Conservation (phyloP, 1,284 basidiomycete species). For the Marasmius oreades region DNA sequence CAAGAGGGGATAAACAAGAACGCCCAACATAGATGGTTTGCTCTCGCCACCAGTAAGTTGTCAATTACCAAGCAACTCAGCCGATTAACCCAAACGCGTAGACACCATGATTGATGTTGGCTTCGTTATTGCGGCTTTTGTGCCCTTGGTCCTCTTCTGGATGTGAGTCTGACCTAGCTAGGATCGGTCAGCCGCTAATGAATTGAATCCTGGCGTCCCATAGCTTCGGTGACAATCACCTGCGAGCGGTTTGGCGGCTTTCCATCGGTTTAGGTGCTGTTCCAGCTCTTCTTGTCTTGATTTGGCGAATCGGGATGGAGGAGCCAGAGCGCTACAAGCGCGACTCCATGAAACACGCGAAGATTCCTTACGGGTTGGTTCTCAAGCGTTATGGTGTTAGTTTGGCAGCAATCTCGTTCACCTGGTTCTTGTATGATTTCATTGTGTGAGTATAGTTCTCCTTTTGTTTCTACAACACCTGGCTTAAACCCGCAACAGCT, state of each 20-base stretch:
- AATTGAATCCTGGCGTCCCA: constrained; percentile 4
- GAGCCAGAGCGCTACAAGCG: constrained; percentile 73
- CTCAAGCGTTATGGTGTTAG: constrained; percentile 78
- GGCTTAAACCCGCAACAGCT: constrained; percentile 32
- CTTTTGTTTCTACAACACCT: constrained; percentile 5
- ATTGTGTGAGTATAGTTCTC: constrained; percentile 51
- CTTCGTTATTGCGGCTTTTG: constrained; percentile 81
- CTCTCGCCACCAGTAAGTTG: constrained; percentile 74
- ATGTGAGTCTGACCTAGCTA: constrained; percentile 49
- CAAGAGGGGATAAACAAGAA: constrained; percentile 73
- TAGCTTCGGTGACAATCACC: constrained; percentile 76
- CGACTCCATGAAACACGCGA: constrained; percentile 72
- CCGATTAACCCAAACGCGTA: constrained; percentile 23
- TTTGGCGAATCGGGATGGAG: constrained; percentile 86
- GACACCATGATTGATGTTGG: constrained; percentile 89
- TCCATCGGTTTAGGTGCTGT: constrained; percentile 87
- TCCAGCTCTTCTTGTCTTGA: constrained; percentile 76
- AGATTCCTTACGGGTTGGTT: constrained; percentile 78
- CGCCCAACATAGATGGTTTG: constrained; percentile 83
- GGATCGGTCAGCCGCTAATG: background rate
- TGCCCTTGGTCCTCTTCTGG: constrained; percentile 83
- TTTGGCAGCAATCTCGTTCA: constrained; percentile 65
- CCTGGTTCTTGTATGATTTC: constrained; percentile 87
- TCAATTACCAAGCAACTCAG: background rate
- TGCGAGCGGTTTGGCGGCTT: constrained; percentile 85